These are phyloP conservation scores for Rhizopus stolonifer DNA, from an alignment of 371 early-diverging fungal genomes.

Conservation along the genomic window DNA sequence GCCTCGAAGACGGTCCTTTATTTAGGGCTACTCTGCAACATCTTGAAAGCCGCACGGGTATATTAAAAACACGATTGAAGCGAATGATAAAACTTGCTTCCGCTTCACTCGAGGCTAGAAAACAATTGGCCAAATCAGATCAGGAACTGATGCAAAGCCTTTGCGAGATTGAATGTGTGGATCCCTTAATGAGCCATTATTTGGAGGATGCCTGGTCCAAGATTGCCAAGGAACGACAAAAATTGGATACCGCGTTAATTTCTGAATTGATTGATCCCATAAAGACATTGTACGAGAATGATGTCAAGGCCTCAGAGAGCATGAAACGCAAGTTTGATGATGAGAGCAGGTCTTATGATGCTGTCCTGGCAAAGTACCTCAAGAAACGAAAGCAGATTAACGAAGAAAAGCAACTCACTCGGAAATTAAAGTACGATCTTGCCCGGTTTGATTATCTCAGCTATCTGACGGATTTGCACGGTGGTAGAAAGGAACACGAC, in stretches of 20 bases:
- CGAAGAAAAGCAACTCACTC: constrained; percentile 51
- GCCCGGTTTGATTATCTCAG: constrained; percentile 67
- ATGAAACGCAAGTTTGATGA: constrained; percentile 64
- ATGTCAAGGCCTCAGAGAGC: constrained; percentile 61
- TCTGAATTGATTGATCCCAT: constrained; percentile 17
- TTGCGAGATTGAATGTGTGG: constrained; percentile 42
- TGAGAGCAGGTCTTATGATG: constrained; percentile 64
- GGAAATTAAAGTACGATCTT: constrained; percentile 65
- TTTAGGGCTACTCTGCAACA: constrained; percentile 58
- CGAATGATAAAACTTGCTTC: constrained; percentile 49
- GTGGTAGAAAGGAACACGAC: constrained; percentile 67
- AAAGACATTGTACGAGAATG: constrained; percentile 46
- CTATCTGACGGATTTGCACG: constrained; percentile 64
- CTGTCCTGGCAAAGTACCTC: constrained; percentile 63
- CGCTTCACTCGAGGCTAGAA: constrained; percentile 48
- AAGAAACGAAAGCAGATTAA: not conserved
- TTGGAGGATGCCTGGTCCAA: constrained; percentile 33
- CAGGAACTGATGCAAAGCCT: constrained; percentile 41
- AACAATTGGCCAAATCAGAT: constrained; percentile 33
- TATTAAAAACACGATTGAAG: constrained; percentile 52
- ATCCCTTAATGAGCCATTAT: constrained; percentile 39
- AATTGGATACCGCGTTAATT: constrained; percentile 4
- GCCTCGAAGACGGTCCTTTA: constrained; percentile 62
- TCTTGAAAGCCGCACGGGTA: constrained; percentile 53
- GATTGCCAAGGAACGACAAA: constrained; percentile 18